Evolutionary conservation across 192 early-diverging fungal genomes (phyloP).

Genomic region (Umbelopsis isabellina): DNA sequence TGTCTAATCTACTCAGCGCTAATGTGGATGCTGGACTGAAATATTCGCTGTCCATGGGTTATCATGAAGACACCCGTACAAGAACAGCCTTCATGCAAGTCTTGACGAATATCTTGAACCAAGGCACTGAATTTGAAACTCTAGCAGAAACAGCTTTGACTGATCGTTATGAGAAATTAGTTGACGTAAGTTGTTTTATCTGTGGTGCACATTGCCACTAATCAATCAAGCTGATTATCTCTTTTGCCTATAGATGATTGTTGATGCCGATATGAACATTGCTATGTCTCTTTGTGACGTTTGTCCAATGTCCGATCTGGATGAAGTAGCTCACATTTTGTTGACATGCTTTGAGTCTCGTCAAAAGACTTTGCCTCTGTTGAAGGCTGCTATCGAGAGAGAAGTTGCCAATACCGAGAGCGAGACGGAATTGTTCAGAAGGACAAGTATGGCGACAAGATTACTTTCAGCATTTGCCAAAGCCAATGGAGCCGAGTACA

Average conservation of each 20-base stretch:
- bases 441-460: conserved; percentile 91
- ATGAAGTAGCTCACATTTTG: conserved; percentile 81
- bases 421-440: conserved; percentile 86
- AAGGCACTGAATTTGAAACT: conserved; percentile 85
- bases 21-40: conserved; percentile 94
- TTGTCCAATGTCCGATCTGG: conserved; percentile 84
- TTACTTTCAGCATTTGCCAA: conserved; percentile 86
- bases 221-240: not conserved
- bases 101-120: conserved; percentile 86
- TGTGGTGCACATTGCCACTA: no score
- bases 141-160: conserved; percentile 76
- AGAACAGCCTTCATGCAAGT: conserved; percentile 92
- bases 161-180: conserved; percentile 77
- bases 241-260: conserved; percentile 48
- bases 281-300: conserved; percentile 84
- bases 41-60: conserved; percentile 87
- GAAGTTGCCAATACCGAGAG: conserved; percentile 84
- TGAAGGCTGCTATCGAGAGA: conserved; percentile 80
- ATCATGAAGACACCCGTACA: conserved; percentile 89
- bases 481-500: conserved; percentile 77
- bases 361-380: conserved; percentile 68
- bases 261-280: conserved; percentile 74
- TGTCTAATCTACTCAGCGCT: conserved; percentile 88
- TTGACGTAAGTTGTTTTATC: conserved; percentile 57
- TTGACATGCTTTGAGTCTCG: conserved; percentile 81